Percentiles rank a stretch among this genome's conserved stretches.
Evolutionary conservation across 176 grass and related monocot genomes (phyloP).

Genomic region (Aegilops longissima): DNA sequence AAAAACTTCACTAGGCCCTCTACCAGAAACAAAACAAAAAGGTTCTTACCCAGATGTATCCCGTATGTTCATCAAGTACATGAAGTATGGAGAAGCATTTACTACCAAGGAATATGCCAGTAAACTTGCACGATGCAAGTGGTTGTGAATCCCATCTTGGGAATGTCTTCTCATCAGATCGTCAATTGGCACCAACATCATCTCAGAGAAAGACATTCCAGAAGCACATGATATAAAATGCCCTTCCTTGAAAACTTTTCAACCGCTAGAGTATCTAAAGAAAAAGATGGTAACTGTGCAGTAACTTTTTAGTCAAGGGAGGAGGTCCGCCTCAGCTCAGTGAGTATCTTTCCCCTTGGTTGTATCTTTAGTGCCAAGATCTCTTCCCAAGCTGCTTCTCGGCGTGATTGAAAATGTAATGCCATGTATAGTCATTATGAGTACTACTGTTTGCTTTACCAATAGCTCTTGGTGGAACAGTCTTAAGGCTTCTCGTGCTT

Average conservation of each 20-base stretch:
- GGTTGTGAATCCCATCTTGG: background rate
- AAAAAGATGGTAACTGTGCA: background rate
- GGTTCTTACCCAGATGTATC: background rate
- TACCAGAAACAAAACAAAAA: background rate
- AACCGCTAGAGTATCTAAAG: background rate
- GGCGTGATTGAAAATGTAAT: background rate
- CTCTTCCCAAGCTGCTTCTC: slow-evolving; percentile 3
- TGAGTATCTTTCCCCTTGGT: background rate
- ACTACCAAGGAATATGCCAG: background rate
- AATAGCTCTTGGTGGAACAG: background rate
- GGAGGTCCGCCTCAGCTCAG: background rate
- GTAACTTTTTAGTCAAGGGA: slow-evolving; percentile 4
- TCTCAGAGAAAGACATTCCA: background rate
- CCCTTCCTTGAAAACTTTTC: background rate
- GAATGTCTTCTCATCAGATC: background rate
- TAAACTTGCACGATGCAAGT: background rate
- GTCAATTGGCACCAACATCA: background rate
- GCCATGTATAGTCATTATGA: background rate
- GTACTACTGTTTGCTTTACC: background rate
- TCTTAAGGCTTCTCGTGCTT: background rate
- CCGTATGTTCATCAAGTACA: background rate
- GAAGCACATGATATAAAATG: background rate
- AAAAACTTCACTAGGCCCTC: background rate
- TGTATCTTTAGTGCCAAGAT: background rate
- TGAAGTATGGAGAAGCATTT: background rate